Percentiles rank a stretch among this genome's conserved stretches.
Conservation (phyloP, 768 basidiomycete genomes). For the Amylocystis lapponica region DNA sequence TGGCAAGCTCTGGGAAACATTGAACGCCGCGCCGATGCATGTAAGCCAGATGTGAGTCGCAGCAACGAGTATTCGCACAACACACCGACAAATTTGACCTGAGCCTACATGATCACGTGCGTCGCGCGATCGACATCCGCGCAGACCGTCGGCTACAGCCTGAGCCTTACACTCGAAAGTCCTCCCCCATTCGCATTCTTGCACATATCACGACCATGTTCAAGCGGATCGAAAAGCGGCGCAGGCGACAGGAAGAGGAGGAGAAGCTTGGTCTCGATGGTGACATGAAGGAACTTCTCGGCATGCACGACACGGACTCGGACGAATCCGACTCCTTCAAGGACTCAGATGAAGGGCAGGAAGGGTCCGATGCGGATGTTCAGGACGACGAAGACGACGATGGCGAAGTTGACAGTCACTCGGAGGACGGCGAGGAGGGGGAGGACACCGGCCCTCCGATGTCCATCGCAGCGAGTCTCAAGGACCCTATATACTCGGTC, state of each 20-base stretch:
- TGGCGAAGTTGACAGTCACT: constrained; percentile 18
- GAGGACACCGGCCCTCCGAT: constrained; percentile 34
- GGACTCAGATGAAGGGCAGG: constrained; percentile 24
- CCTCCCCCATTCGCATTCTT: background rate
- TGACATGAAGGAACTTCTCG: constrained; percentile 58
- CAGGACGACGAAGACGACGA: constrained; percentile 6
- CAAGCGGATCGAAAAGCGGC: constrained; percentile 70
- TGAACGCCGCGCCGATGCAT: constrained; percentile 9
- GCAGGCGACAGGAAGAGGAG: constrained; percentile 53
- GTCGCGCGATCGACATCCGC: background rate
- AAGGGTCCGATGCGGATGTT: constrained; percentile 15
- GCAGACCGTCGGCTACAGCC: background rate
- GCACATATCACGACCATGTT: constrained; percentile 45
- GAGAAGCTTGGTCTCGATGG: constrained; percentile 60
- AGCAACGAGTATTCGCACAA: background rate
- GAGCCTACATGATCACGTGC: background rate
- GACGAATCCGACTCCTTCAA: constrained; percentile 50
- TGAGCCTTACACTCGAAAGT: no score
- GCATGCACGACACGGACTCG: constrained; percentile 70
- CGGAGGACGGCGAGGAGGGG: constrained; percentile 15
- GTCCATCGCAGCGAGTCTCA: constrained; percentile 53
- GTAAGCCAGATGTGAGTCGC: no score
- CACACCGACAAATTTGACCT: background rate
- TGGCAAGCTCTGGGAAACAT: constrained; percentile 3
- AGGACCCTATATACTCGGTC: constrained; percentile 57